Base-by-base conservation (phyloP, 1,284 basidiomycete species). In the Cryptococcus sp. region DNA sequence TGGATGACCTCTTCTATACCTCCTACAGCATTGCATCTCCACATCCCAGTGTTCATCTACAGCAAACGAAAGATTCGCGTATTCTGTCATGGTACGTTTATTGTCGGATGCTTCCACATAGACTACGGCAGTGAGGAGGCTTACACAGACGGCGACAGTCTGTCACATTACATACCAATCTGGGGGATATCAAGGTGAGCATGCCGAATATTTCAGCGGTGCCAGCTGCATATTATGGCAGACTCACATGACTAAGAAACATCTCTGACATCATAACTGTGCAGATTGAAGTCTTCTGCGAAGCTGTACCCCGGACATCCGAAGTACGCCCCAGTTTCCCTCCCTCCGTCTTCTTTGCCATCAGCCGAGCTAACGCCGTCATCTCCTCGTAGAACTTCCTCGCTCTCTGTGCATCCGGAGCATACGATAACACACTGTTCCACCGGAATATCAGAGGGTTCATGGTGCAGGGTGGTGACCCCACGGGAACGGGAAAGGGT, bases 201-300 rank as follows among this genome's bases (percentile, higher is more conserved):
- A 43, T 13, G 16, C 7, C 9, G 3, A 23, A 18, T 20, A 47
- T 13, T 40, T 28, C 42, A 42, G 37, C 9, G 28, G 53, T 37
- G 23, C 48, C 50, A 20, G 23, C 12, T 23, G 24, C n/a, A n/a
- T n/a, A n/a, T n/a, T n/a, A n/a, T n/a, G n/a, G n/a, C n/a, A n/a
- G n/a, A n/a, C n/a, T n/a, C n/a, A n/a, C 37, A 36, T n/a, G 18
- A 50, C 46, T 12, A n/a, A n/a, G n/a, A n/a, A n/a, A n/a, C n/a
- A n/a, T n/a, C n/a, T n/a, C n/a, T n/a, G n/a, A n/a, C n/a, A n/a
- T n/a, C n/a, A n/a, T n/a, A n/a, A n/a, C n/a, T n/a, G n/a, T 46
- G 4, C 71, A 97, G 92, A 86, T 98, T 63, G 95, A 98, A 78
- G 77, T 98, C 23, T 98, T 98, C 78, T 98, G 95, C 78, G 95